These are phyloP conservation scores for Eucalyptus curtisii DNA, from an alignment of 345 rosid genomes.

Conservation along the genomic window DNA sequence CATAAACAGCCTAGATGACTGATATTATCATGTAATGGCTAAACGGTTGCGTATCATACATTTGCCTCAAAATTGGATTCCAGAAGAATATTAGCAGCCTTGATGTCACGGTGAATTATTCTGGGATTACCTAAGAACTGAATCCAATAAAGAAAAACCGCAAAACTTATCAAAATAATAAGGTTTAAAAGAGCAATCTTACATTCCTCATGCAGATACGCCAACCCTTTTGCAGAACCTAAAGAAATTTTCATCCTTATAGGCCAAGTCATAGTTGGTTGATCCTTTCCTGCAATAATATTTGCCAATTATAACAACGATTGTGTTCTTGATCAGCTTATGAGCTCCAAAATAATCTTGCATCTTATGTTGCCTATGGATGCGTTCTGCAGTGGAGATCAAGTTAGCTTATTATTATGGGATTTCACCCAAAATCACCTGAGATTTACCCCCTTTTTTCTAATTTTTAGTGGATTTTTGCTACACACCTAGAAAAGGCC, in stretches of 20 bases:
- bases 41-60: not conserved
- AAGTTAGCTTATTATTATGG: not conserved
- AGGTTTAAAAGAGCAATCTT: constrained; percentile 6
- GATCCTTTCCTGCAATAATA: constrained; percentile 39
- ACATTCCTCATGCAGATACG: constrained; percentile 90
- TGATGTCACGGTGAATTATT: no score
- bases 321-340: not conserved
- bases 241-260: constrained; percentile 62
- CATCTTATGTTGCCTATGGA: not conserved
- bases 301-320: not conserved
- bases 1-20: not conserved
- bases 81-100: no score
- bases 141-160: no score
- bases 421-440: not conserved
- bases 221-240: constrained; percentile 80
- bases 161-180: not conserved
- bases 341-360: not conserved
- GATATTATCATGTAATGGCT: not conserved
- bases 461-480: not conserved
- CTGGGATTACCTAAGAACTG: no score
- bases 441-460: not conserved
- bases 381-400: not conserved
- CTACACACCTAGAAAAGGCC: not conserved
- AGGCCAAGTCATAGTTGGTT: constrained; percentile 53
- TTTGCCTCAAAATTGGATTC: no score